A percentile compares a stretch with the other conserved stretches of the same genome.
phyloP scores from a whole-genome alignment of 2,329 filamentous ascomycete genomes.

The Cordyceps pruinosa region DNA sequence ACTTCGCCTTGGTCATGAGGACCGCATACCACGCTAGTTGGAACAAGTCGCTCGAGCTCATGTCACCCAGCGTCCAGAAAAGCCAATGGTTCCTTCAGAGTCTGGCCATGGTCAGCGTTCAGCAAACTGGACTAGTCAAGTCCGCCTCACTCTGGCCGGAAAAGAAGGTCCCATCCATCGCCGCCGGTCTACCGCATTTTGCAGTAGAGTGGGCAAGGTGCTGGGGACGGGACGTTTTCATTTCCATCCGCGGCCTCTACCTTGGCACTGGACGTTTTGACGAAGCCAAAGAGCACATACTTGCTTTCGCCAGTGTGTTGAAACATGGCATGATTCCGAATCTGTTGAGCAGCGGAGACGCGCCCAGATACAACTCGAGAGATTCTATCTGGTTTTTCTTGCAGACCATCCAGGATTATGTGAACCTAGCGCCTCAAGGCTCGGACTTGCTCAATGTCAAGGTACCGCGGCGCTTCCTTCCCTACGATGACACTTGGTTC shows the following conservation, averaged over 20 bases:
- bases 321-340: conserved; percentile 99
- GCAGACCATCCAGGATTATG: conserved; percentile 92
- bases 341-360: conserved; percentile 74
- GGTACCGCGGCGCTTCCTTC: conserved; percentile 78
- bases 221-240: conserved; percentile 97
- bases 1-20: conserved; percentile 84
- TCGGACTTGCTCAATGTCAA: conserved; percentile 65
- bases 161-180: conserved; percentile 77
- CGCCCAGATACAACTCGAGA: conserved; percentile 88
- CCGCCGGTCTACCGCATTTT: conserved; percentile 91
- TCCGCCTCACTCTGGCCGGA: conserved; percentile 86
- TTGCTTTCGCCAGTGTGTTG: conserved; percentile 88
- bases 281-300: conserved; percentile 88
- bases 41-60: conserved; percentile 69
- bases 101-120: conserved; percentile 83
- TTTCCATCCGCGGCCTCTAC: conserved; percentile 85
- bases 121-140: conserved; percentile 82
- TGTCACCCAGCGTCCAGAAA: conserved; percentile 67
- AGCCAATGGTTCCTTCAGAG: conserved; percentile 87
- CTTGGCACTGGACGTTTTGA: conserved; percentile 81
- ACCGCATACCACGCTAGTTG: conserved; percentile 82
- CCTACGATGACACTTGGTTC: conserved; percentile 96
- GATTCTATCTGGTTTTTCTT: conserved; percentile 98
- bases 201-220: conserved; percentile 89
- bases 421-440: conserved; percentile 72